A percentile compares a stretch with the other conserved stretches of the same genome.
These are phyloP conservation scores for Suillus luteus DNA, from an alignment of 768 basidiomycete species.

Conservation along the genomic window DNA sequence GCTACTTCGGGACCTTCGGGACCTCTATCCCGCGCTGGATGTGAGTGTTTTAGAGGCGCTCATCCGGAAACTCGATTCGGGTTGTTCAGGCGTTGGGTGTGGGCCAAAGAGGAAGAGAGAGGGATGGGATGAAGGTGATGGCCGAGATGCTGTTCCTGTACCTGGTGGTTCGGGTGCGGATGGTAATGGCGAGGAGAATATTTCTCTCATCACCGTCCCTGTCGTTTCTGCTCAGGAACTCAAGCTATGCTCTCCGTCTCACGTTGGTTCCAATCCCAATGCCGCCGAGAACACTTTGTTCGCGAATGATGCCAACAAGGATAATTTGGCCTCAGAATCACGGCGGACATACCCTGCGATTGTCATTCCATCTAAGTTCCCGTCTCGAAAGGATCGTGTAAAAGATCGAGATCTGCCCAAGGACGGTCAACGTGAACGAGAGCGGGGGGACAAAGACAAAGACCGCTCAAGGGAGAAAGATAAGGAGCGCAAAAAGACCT, in stretches of 20 bases:
- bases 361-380: constrained; percentile 3
- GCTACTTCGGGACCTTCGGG: constrained; percentile 38
- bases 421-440: constrained; percentile 1
- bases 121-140: constrained; percentile 6
- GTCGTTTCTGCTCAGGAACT: background rate
- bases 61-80: background rate
- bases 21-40: constrained; percentile 6
- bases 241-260: background rate
- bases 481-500: constrained; percentile 43
- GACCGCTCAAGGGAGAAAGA: constrained; percentile 34
- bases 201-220: background rate
- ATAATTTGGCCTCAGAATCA: background rate
- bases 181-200: background rate
- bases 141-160: constrained; percentile 1
- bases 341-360: background rate
- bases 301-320: background rate
- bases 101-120: constrained; percentile 5
- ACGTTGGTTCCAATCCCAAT: background rate
- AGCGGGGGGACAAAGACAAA: constrained; percentile 5
- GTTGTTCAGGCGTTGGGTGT: background rate
- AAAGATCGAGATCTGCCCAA: background rate
- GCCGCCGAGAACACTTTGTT: background rate
- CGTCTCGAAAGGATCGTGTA: background rate
- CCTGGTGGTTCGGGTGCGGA: background rate
- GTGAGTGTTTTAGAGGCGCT: constrained; percentile 7